These are phyloP conservation scores for Straminergon stramineum DNA, from an alignment of 225 moss, liverwort and hornwort genomes.

Conservation along the genomic window DNA sequence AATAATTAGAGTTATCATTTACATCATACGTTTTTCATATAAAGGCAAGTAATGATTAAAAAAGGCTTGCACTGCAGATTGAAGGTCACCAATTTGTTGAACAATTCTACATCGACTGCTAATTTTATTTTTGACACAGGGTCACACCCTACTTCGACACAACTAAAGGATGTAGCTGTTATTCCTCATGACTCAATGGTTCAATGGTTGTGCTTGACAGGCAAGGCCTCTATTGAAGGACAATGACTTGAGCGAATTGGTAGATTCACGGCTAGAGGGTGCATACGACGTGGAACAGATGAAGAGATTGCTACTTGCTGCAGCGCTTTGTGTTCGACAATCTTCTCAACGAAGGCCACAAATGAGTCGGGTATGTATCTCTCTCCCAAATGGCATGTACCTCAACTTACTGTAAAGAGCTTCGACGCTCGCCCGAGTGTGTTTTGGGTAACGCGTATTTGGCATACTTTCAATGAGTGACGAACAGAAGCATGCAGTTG, in stretches of 20 bases:
- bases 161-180: not conserved
- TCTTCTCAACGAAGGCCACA: slow-evolving; percentile 32
- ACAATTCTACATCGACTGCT: no score
- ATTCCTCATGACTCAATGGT: not conserved
- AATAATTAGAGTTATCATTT: not conserved
- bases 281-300: slow-evolving; percentile 25
- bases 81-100: not conserved
- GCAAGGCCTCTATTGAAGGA: slow-evolving; percentile 40
- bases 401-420: not conserved
- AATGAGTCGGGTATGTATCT: slow-evolving; percentile 27
- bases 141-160: not conserved
- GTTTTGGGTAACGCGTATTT: no score
- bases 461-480: not conserved
- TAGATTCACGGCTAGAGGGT: slow-evolving; percentile 32
- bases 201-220: slow-evolving; percentile 9
- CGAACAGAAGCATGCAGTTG: not conserved
- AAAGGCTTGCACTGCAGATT: not conserved
- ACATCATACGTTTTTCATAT: not conserved
- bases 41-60: not conserved
- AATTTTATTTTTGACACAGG: not conserved
- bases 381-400: not conserved
- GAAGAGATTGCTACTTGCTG: slow-evolving; percentile 32
- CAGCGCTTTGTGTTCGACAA: slow-evolving; percentile 39
- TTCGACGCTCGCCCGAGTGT: not conserved
- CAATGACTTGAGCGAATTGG: slow-evolving; percentile 16